These are phyloP conservation scores for Pyricularia pennisetigena DNA, from an alignment of 2,329 filamentous ascomycete species.

Conservation along the genomic window DNA sequence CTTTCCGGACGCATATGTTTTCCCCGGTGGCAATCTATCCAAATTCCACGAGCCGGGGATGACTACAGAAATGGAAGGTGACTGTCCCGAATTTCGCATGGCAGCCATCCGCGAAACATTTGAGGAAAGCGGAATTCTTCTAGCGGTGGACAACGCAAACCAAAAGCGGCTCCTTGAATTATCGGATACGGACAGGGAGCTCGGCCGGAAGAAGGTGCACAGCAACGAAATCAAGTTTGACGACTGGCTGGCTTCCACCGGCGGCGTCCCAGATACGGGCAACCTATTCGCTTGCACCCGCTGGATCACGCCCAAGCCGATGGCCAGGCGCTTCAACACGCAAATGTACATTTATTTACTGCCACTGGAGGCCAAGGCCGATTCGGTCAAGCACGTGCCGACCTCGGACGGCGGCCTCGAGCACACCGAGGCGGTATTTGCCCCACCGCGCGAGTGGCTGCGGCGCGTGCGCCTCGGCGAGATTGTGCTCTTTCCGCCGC, in stretches of 20 bases:
- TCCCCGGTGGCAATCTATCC: constrained; percentile 82
- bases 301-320: constrained; percentile 74
- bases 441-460: constrained; percentile 62
- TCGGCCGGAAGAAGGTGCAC: constrained; percentile 61
- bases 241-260: constrained; percentile 50
- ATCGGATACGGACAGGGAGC: constrained; percentile 47
- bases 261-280: constrained; percentile 46
- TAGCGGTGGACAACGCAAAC: constrained; percentile 44
- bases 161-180: constrained; percentile 46
- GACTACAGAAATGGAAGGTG: constrained; percentile 51
- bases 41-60: constrained; percentile 61
- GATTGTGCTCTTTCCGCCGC: constrained; percentile 84
- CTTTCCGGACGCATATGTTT: constrained; percentile 89
- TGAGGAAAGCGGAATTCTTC: constrained; percentile 84
- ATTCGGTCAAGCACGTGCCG: constrained; percentile 43
- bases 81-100: constrained; percentile 65
- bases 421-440: constrained; percentile 66
- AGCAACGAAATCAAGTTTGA: constrained; percentile 52
- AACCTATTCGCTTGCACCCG: constrained; percentile 73
- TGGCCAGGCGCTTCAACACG: constrained; percentile 75
- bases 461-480: constrained; percentile 49
- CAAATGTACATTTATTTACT: constrained; percentile 97
- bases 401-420: constrained; percentile 51
- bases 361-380: constrained; percentile 37
- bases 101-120: constrained; percentile 88